phyloP scores from a whole-genome alignment of 352 stramenopile genomes.

The Phytopythium montanum region DNA sequence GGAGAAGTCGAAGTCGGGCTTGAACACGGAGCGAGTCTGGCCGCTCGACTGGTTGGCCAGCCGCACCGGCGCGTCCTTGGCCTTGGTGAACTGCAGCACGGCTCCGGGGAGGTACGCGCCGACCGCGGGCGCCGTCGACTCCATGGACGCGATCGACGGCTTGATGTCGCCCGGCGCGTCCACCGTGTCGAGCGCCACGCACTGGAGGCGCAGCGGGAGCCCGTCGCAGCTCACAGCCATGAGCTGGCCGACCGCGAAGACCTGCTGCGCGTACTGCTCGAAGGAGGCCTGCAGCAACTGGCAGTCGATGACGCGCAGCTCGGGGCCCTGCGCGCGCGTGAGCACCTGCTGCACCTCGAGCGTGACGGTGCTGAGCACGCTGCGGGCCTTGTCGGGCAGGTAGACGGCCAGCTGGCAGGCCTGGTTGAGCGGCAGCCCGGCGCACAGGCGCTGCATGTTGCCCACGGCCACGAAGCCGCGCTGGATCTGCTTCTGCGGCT shows the following conservation, averaged over 20 bases:
- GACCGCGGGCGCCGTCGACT: slow-evolving; percentile 34
- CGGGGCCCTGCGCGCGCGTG: slow-evolving; percentile 56
- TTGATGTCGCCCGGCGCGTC: slow-evolving; percentile 29
- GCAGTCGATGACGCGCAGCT: slow-evolving; percentile 71
- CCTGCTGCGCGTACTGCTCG: slow-evolving; percentile 73
- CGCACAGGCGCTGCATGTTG: slow-evolving; percentile 77
- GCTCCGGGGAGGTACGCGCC: slow-evolving; percentile 60
- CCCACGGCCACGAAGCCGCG: slow-evolving; percentile 60
- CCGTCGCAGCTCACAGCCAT: slow-evolving; percentile 61
- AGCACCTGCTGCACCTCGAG: slow-evolving; percentile 83
- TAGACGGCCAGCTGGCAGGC: slow-evolving; percentile 62
- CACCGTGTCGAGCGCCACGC: slow-evolving; percentile 46
- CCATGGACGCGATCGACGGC: slow-evolving; percentile 14
- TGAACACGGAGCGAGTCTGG: slow-evolving; percentile 88
- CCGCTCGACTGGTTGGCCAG: slow-evolving; percentile 78
- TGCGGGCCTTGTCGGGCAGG: slow-evolving; percentile 34
- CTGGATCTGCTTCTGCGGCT: slow-evolving; percentile 65
- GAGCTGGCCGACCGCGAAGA: slow-evolving; percentile 71
- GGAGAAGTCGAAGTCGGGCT: slow-evolving; percentile 97
- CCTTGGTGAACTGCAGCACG: slow-evolving; percentile 78
- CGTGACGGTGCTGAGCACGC: slow-evolving; percentile 61
- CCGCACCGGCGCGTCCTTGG: slow-evolving; percentile 67
- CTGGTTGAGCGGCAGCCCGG: slow-evolving; percentile 62
- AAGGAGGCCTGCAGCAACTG: slow-evolving; percentile 61
- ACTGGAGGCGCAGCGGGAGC: slow-evolving; percentile 68